Base-by-base conservation (phyloP, 176 grass and related monocot genomes). In the Carex parvula region DNA sequence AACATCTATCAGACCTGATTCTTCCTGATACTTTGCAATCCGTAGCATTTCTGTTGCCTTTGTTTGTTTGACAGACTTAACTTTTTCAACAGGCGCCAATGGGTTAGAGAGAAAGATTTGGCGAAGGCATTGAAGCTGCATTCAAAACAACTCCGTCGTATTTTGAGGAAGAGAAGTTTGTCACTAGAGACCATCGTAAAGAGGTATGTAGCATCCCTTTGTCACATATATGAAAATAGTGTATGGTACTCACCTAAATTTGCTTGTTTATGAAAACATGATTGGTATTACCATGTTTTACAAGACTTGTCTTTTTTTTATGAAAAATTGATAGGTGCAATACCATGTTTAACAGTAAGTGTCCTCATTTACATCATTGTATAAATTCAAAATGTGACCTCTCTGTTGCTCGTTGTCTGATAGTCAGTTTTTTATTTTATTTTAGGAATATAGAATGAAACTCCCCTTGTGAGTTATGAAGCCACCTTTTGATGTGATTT, bases 81-180 rank as follows among this genome's bases (percentile, higher is more conserved):
- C 17, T 77, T 77, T 66, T 62, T 70, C 24, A 6, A 75, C 84
- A 98, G 93, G 79, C 91, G 93, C 3, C 96, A 93, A 62, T 99
- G 96, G 93, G 96, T 95, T 32, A 82, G 93, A 33, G 96, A 99
- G 72, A 93, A 99, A 89, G 96, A 99, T 90, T 82, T 99, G 76
- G 96, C 96, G 60, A 99, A 99, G 88, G 22, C 91, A 22, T 79
- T 99, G 84, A 99, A 92, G 72, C 90, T 99, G 60, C 96, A 99
- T 70, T 92, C 89, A 1, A 99, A 99, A 81, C 93, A 99, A 85
- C 84, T 95, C 52, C 89, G 93, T 1, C 91, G 89, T 64, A 88
- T 93, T 75, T 90, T 99, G 93, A 99, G 87, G 96, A 99, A 81
- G 96, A 99, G 81, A 99, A 95, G 55, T 64, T 99, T 82, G 88